Evolutionary conservation across 2,329 filamentous ascomycete genomes (phyloP).

Genomic region (Phoma herbarum): DNA sequence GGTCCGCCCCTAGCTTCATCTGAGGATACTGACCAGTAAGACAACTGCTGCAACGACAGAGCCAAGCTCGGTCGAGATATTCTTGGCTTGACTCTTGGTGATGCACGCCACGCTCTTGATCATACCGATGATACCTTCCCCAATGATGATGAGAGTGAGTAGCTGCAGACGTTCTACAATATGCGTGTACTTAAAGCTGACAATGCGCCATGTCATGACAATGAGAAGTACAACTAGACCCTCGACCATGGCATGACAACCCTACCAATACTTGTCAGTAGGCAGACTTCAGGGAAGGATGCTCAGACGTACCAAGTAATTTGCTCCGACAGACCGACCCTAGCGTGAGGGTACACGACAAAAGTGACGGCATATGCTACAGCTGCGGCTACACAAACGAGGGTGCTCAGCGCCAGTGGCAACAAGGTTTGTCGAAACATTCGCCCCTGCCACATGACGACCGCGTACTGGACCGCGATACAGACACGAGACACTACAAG

Average conservation of each 20-base stretch:
- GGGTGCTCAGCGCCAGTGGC: slow-evolving; percentile 29
- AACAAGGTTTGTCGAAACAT: slow-evolving; percentile 33
- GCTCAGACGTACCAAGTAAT: slow-evolving; percentile 25
- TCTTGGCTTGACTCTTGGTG: slow-evolving; percentile 30
- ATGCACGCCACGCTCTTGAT: slow-evolving; percentile 49
- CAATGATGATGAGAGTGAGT: slow-evolving; percentile 69
- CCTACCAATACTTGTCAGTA: slow-evolving; percentile 21
- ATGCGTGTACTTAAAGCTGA: slow-evolving; percentile 68
- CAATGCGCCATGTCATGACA: slow-evolving; percentile 56
- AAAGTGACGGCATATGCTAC: slow-evolving; percentile 27
- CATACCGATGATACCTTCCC: slow-evolving; percentile 68
- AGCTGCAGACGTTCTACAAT: slow-evolving; percentile 67
- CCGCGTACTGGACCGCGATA: slow-evolving; percentile 32
- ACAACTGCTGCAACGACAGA: slow-evolving; percentile 33
- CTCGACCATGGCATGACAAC: slow-evolving; percentile 32
- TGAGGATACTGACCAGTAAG: slow-evolving; percentile 20
- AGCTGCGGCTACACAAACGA: slow-evolving; percentile 25
- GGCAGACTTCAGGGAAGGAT: background rate
- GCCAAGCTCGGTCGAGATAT: slow-evolving; percentile 32
- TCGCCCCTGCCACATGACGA: slow-evolving; percentile 35
- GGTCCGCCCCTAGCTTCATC: background rate
- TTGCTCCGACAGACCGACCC: slow-evolving; percentile 28
- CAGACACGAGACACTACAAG: slow-evolving; percentile 29
- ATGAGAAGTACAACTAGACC: slow-evolving; percentile 34
- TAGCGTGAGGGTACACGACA: slow-evolving; percentile 23